Evolutionary conservation across 2,329 filamentous ascomycete genomes (phyloP).

Genomic region (Periglandula ipomoeae): DNA sequence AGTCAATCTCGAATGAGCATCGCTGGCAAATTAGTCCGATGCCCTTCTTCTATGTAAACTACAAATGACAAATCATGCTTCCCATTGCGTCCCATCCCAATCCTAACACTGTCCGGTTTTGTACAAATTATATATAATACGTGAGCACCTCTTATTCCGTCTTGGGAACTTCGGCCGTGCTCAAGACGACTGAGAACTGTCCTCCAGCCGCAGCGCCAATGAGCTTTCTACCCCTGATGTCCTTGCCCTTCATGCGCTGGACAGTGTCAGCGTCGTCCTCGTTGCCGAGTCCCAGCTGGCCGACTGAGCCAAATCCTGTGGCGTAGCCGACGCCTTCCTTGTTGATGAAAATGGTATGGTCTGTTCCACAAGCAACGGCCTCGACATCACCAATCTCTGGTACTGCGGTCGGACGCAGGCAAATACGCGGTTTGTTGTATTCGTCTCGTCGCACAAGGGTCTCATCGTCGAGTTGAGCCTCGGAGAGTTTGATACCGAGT

Average conservation of each 20-base stretch:
- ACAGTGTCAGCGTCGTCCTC: slow-evolving; percentile 73
- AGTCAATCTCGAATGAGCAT: neutral
- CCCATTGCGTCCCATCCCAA: neutral
- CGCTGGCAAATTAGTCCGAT: neutral
- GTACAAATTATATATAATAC: neutral
- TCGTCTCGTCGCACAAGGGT: slow-evolving; percentile 55
- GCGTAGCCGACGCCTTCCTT: slow-evolving; percentile 62
- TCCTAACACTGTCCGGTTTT: neutral
- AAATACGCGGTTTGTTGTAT: slow-evolving; percentile 44
- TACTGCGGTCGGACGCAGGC: slow-evolving; percentile 3
- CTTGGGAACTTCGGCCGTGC: slow-evolving; percentile 20
- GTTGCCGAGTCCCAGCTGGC: slow-evolving; percentile 69
- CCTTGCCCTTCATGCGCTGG: slow-evolving; percentile 76
- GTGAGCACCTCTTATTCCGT: neutral
- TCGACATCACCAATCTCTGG: slow-evolving; percentile 42
- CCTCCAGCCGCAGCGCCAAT: slow-evolving; percentile 78
- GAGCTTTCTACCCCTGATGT: slow-evolving; percentile 65
- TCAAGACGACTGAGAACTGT: slow-evolving; percentile 64
- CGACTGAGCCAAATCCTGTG: slow-evolving; percentile 75
- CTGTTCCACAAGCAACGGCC: slow-evolving; percentile 53
- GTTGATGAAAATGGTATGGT: slow-evolving; percentile 66
- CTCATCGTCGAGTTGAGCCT: slow-evolving; percentile 34
- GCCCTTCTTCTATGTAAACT: neutral
- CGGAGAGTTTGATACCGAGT: slow-evolving; percentile 39
- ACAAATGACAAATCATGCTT: neutral